phyloP scores from a whole-genome alignment of 805 yeast species.

The Saturnispora besseyi region DNA sequence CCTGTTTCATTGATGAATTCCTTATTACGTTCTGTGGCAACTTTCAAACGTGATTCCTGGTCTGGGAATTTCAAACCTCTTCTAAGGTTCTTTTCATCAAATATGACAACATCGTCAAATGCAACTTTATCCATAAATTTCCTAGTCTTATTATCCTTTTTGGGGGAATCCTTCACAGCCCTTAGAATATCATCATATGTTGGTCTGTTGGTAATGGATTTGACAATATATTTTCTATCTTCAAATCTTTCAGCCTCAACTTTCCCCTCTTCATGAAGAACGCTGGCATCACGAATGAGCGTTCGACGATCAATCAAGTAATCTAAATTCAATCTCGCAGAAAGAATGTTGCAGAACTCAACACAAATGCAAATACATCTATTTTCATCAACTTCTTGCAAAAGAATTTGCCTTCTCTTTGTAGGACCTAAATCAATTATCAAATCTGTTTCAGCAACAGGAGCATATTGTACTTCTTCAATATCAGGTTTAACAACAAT shows the following conservation, averaged over 20 bases:
- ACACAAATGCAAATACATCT: conserved; percentile 40
- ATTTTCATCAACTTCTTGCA: conserved; percentile 33
- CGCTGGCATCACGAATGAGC: conserved; percentile 33
- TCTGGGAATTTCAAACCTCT: conserved; percentile 12
- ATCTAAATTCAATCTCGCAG: conserved; percentile 33
- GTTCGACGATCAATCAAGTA: conserved; percentile 47
- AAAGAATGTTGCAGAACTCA: conserved; percentile 32
- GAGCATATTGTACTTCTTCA: neutral
- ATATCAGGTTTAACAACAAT: neutral
- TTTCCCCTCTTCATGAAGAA: conserved; percentile 26
- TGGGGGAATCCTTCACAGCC: conserved; percentile 1
- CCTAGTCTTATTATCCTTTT: conserved; percentile 1
- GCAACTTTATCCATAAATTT: conserved; percentile 9
- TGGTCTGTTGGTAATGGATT: conserved; percentile 15
- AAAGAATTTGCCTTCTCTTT: conserved; percentile 22
- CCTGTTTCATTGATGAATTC: conserved; percentile 7
- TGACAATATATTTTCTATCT: conserved; percentile 9
- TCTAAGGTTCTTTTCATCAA: conserved; percentile 4
- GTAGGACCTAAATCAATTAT: conserved; percentile 23
- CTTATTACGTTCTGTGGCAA: conserved; percentile 4
- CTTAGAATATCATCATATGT: conserved; percentile 10
- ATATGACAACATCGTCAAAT: conserved; percentile 7
- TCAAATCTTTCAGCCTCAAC: conserved; percentile 12
- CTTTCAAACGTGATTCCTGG: conserved; percentile 9
- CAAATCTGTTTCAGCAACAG: neutral